phyloP scores from a whole-genome alignment of 441 rosid genomes.

The Adansonia madagascariensis region DNA sequence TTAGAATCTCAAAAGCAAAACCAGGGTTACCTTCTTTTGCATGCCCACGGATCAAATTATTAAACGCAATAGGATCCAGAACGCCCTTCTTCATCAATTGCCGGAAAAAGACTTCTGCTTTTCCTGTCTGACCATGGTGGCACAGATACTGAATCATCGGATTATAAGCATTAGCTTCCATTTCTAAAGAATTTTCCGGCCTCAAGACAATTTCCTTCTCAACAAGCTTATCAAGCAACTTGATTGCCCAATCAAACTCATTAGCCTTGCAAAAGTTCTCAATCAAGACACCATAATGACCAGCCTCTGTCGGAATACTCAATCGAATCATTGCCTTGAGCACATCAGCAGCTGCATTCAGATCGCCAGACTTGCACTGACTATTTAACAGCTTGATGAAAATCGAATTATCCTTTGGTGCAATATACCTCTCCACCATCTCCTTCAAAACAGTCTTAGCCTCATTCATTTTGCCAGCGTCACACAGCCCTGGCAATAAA shows the following conservation, averaged over 20 bases:
- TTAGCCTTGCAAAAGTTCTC: constrained; percentile 76
- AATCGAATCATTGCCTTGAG: constrained; percentile 77
- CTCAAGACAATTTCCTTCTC: constrained; percentile 76
- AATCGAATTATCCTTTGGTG: constrained; percentile 75
- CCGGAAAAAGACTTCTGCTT: constrained; percentile 85
- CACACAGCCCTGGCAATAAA: constrained; percentile 83
- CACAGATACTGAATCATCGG: constrained; percentile 74
- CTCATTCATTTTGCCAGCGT: constrained; percentile 64
- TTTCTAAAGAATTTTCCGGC: constrained; percentile 65
- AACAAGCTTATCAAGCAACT: constrained; percentile 70
- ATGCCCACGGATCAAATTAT: constrained; percentile 78
- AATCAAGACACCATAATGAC: constrained; percentile 80
- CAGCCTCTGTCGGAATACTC: constrained; percentile 79
- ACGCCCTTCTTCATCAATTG: constrained; percentile 91
- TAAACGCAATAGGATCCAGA: constrained; percentile 71
- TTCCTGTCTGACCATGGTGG: constrained; percentile 64
- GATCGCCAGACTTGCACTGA: constrained; percentile 67
- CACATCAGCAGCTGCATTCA: constrained; percentile 76
- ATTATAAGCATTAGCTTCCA: constrained; percentile 74
- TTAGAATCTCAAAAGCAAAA: constrained; percentile 77
- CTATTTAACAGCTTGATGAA: constrained; percentile 64
- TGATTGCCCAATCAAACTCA: constrained; percentile 67
- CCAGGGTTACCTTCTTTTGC: constrained; percentile 86
- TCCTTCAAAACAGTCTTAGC: constrained; percentile 62
- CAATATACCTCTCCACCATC: constrained; percentile 63